Base-by-base conservation (phyloP, 495 filamentous ascomycete genomes). In the Xylaria grammica region DNA sequence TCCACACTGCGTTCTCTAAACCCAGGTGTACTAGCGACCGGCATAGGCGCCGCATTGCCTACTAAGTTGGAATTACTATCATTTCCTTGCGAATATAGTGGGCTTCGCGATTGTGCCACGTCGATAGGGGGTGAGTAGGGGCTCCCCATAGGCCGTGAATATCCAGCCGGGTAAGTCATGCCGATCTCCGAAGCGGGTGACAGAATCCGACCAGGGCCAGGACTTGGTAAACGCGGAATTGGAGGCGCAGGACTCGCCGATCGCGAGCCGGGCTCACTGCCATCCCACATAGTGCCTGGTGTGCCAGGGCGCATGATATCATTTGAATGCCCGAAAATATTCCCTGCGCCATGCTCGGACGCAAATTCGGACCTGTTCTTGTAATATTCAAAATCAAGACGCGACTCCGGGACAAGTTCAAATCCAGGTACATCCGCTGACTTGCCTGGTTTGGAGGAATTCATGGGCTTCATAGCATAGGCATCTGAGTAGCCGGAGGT, bases 381-480 rank as follows among this genome's bases (percentile, higher is more conserved):
- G 82, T 86, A 97, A 76, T 93, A 93, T 52, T 88, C 87, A 71
- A 98, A 97, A 70, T 99, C 94, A 66, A 97, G 90, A n/a, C 92
- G 87, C 54, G 84, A 86, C 70, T 97, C 95, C 0, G 90, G 86
- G 3, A 99, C 94, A 58, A 97, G 85, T 75, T 97, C 94, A 77
- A 97, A 97, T 9, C 85, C 86, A 0, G 82, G 82, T 1, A 81
- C 48, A 9, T 78, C 63, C 65, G 83, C 77, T 29, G 75, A 62
- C 73, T 93, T 95, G 55, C 95, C 95, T 1, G 91, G 89, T 19
- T 86, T 82, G 5, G 86, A 83, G 6, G 85, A 75, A n/a, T 87
- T 81, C 94, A 99, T 97, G 34, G 85, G 78, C 65, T 95, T 88
- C 82, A 99, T 85, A 3, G 79, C 81, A 32, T 91, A 83, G 5